These are phyloP conservation scores for Rhododendron kiyosumense DNA, from an alignment of 148 eudicot species.

Conservation along the genomic window DNA sequence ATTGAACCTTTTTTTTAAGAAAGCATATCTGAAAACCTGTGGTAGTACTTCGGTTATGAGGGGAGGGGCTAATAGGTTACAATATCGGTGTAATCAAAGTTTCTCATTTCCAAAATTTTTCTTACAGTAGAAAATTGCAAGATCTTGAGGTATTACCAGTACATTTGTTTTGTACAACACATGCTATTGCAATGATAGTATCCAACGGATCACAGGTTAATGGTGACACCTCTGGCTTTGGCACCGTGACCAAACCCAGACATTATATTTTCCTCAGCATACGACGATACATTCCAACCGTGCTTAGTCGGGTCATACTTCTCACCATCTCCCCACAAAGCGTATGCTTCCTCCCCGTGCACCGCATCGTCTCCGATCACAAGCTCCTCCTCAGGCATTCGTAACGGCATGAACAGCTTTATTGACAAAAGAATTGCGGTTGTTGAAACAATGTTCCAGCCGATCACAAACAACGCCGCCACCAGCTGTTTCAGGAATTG, in stretches of 20 bases:
- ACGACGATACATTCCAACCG: constrained; percentile 13
- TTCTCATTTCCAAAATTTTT: background rate
- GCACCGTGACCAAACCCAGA: constrained; percentile 16
- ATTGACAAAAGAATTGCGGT: constrained; percentile 24
- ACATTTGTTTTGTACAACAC: background rate
- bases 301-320: constrained; percentile 24
- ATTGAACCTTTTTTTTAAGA: too few relatives aligned
- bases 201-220: constrained; percentile 11
- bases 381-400: constrained; percentile 36
- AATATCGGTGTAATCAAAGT: background rate
- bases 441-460: constrained; percentile 30
- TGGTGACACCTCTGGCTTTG: constrained; percentile 28
- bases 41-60: background rate
- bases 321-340: constrained; percentile 39
- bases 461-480: constrained; percentile 31
- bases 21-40: background rate
- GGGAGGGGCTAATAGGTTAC: background rate
- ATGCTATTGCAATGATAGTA: background rate
- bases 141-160: background rate
- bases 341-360: constrained; percentile 44
- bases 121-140: background rate
- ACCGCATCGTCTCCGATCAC: constrained; percentile 38
- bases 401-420: constrained; percentile 19
- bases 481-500: constrained; percentile 31
- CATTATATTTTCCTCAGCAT: background rate